Evolutionary conservation across 2,329 filamentous ascomycete species (phyloP), one percentile per base, ranked within the genome.

Genomic region (Monilinia laxa): DNA sequence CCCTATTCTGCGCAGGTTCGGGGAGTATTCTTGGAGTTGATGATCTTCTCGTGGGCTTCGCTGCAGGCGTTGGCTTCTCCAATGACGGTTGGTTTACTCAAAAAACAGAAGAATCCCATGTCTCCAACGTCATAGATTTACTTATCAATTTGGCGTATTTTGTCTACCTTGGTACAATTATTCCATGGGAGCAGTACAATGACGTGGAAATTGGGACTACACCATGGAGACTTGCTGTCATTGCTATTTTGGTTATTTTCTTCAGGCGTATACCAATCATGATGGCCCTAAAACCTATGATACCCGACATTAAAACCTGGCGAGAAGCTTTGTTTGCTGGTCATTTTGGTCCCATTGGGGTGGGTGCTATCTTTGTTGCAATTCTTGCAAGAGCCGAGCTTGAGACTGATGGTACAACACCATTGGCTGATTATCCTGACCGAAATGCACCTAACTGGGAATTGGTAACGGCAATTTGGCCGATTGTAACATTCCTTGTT

Each of bases 71-170:
- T n/a, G 95, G 95, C 65, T 99, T 99, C 82, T 97, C 93, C 73
- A 99, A 99, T 78, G 95, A 99, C 76, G 95, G 95, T 71, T 99
- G 95, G 95, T 99, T 99, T 75, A 91, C 91, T 20, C 91, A 97
- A 76, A 97, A 97, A 83, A 99, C 95, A 0, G 95, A 99, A 77
- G 95, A 99, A 78, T 94, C 95, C 0, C 95, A 98, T 77, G 95
- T 99, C 12, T 98, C 94, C 78, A 98, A 99, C 86, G 95, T 99
- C 77, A 99, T 99, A 75, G 95, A 99, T 82, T 80, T 99, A 77
- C 82, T 99, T 69, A 88, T 99, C 81, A 99, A 99, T 79, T 85
- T 99, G 87, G 86, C 94, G 3, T 99, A 98, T 79, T 99, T 99
- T 78, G 95, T 99, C 73, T 99, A 95, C 77, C 90, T 99, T 71